These are phyloP conservation scores for Hyaloscypha bicolor DNA, from an alignment of 495 filamentous ascomycete genomes.

Conservation along the genomic window DNA sequence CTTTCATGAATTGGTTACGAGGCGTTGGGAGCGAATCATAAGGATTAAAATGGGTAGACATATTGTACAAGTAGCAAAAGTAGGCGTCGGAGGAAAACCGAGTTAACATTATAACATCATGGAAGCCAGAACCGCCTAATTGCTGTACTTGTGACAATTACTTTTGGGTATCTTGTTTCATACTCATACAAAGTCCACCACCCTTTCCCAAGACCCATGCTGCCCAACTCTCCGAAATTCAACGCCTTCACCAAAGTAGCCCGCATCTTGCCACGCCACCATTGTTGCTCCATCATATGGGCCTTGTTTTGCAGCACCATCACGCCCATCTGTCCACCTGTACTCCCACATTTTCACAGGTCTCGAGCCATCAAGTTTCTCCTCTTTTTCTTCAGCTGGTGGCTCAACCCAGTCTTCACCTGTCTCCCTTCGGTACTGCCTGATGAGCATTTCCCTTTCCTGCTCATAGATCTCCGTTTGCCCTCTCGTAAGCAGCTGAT, in stretches of 20 bases:
- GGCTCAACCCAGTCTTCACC: conserved; percentile 90
- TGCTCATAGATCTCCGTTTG: conserved; percentile 87
- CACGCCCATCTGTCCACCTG: conserved; percentile 86
- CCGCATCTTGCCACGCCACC: conserved; percentile 84
- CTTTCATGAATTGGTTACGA: conserved; percentile 53
- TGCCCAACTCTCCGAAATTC: conserved; percentile 75
- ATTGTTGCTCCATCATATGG: conserved; percentile 85
- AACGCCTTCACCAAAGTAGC: conserved; percentile 92
- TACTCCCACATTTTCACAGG: conserved; percentile 77
- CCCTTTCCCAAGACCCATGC: conserved; percentile 60
- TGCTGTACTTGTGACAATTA: neutral
- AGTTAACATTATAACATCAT: neutral
- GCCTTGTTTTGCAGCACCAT: conserved; percentile 76
- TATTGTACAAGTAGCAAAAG: conserved; percentile 20
- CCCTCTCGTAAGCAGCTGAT: conserved; percentile 78
- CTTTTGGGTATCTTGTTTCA: conserved; percentile 14
- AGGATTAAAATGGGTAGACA: conserved; percentile 7
- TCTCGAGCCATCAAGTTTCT: conserved; percentile 19
- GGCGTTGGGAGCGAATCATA: conserved; percentile 15
- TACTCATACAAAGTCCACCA: conserved; percentile 60
- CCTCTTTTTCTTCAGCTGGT: conserved; percentile 24
- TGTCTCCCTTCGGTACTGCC: conserved; percentile 84
- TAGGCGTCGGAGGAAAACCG: conserved; percentile 11
- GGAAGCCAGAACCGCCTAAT: neutral
- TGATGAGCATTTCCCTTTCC: conserved; percentile 79